Evolutionary conservation across 2,329 filamentous ascomycete species (phyloP).

Genomic region (Pezicula carpinea): DNA sequence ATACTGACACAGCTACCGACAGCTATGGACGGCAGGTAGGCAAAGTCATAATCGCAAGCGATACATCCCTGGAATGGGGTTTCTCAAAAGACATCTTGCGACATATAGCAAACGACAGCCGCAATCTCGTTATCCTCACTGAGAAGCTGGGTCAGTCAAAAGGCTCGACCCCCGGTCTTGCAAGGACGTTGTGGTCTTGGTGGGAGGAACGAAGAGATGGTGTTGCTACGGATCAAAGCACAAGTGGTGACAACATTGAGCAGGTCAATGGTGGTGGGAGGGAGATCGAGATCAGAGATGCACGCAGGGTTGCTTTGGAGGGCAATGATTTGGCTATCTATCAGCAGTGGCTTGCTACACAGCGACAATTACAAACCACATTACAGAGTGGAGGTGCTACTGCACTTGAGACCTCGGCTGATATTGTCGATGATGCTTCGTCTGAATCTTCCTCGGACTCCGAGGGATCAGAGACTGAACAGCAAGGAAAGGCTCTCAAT

Average conservation of each 20-base stretch:
- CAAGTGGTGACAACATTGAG: slow-evolving; percentile 54
- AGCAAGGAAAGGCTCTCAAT: slow-evolving; percentile 88
- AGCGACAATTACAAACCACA: slow-evolving; percentile 80
- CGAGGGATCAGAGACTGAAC: slow-evolving; percentile 83
- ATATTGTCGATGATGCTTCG: slow-evolving; percentile 76
- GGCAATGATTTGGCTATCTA: slow-evolving; percentile 76
- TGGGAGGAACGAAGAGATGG: slow-evolving; percentile 67
- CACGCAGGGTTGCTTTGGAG: slow-evolving; percentile 61
- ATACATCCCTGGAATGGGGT: slow-evolving; percentile 88
- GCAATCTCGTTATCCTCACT: slow-evolving; percentile 83
- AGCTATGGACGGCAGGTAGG: slow-evolving; percentile 40
- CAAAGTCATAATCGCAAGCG: slow-evolving; percentile 85
- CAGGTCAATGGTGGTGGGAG: slow-evolving; percentile 62
- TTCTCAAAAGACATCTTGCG: slow-evolving; percentile 80
- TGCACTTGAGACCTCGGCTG: slow-evolving; percentile 63
- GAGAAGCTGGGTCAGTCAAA: slow-evolving; percentile 54
- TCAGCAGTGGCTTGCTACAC: slow-evolving; percentile 87
- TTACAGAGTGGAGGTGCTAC: slow-evolving; percentile 65
- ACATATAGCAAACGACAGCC: slow-evolving; percentile 67
- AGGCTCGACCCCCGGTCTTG: slow-evolving; percentile 40
- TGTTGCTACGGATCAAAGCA: slow-evolving; percentile 50
- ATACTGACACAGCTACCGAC: slow-evolving; percentile 33
- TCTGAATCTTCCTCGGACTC: slow-evolving; percentile 83
- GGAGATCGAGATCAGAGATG: slow-evolving; percentile 55
- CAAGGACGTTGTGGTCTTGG: slow-evolving; percentile 73